Base-by-base conservation (phyloP, 2,329 filamentous ascomycete species). In the Cytospora chrysosperma region DNA sequence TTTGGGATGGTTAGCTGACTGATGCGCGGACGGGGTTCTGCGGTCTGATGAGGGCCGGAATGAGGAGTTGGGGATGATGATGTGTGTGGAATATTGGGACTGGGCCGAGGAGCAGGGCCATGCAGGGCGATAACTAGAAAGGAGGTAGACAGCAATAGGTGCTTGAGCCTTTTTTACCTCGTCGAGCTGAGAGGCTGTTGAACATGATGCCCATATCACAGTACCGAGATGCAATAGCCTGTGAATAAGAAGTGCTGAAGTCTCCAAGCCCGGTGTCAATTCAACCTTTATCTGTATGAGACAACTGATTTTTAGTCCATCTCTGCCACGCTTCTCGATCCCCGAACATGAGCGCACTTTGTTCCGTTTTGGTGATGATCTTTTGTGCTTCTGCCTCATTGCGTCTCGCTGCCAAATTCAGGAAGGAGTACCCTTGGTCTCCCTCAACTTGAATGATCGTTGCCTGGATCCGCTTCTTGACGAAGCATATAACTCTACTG, bases 71-170 rank as follows among this genome's bases (percentile, higher is more conserved):
- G 43, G 5, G 43, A 21, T 1, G 15, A 43, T 19, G n/a, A n/a
- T n/a, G n/a, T n/a, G 37, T 15, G n/a, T 47, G 43, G n/a, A 13
- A 24, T 12, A n/a, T 13, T 47, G 43, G 43, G n/a, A 12, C 43
- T n/a, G n/a, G 7, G n/a, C 43, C 43, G 43, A 24, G 43, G 26
- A 28, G 28, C 24, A 55, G 21, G 27, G 59, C 26, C 4, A 19
- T 50, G 37, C 21, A 34, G 28, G 15, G 21, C 32, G 28, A 43
- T 24, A 27, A 40, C 28, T 30, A 13, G 32, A 49, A 30, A 61
- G 51, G 40, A 49, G 21, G 59, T 37, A 61, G 37, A 53, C 40
- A 61, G 37, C 51, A 55, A 37, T 15, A 10, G 53, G 27, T 55
- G 34, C 28, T 37, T 49, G 50, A 60, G 58, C 58, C 28, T 30